phyloP scores from a whole-genome alignment of 2,329 filamentous ascomycete species.

The Pseudopithomyces chartarum region DNA sequence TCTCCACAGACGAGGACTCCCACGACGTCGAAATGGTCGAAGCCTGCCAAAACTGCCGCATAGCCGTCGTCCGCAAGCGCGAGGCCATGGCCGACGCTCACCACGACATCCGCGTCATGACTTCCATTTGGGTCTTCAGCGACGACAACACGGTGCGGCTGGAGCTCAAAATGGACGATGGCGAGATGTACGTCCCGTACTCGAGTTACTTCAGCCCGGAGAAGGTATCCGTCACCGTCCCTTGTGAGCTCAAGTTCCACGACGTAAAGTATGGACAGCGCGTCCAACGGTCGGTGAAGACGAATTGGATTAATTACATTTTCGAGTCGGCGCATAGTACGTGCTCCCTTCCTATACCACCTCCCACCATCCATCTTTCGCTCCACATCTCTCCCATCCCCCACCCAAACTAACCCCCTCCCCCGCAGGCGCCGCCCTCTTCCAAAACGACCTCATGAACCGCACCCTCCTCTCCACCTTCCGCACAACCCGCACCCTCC shows the following conservation, averaged over 20 bases:
- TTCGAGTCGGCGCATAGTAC: conserved; percentile 41
- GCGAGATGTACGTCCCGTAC: conserved; percentile 50
- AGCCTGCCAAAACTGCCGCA: conserved; percentile 46
- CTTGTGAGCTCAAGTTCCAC: conserved; percentile 48
- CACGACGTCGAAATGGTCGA: conserved; percentile 49
- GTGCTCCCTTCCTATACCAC: too few relatives aligned
- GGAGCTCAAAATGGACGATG: conserved; percentile 50
- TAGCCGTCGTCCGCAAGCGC: conserved; percentile 51
- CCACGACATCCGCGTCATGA: conserved; percentile 40
- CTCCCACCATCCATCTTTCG: too few relatives aligned
- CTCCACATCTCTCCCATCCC: too few relatives aligned
- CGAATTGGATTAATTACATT: conserved; percentile 53
- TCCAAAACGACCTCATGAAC: conserved; percentile 55
- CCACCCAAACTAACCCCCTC: not conserved
- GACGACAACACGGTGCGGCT: conserved; percentile 49
- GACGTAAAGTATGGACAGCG: conserved; percentile 40
- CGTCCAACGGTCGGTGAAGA: conserved; percentile 42
- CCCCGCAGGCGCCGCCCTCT: conserved; percentile 41
- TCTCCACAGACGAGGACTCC: conserved; percentile 40
- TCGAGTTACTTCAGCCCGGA: conserved; percentile 51
- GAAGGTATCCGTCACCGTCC: conserved; percentile 50
- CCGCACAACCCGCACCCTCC: conserved; percentile 50
- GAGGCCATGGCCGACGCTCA: conserved; percentile 43
- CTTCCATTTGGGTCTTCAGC: conserved; percentile 52
- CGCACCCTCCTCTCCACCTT: conserved; percentile 50